These are phyloP conservation scores for Trichoderma sp. DNA, from an alignment of 2,329 filamentous ascomycete species.

Conservation along the genomic window DNA sequence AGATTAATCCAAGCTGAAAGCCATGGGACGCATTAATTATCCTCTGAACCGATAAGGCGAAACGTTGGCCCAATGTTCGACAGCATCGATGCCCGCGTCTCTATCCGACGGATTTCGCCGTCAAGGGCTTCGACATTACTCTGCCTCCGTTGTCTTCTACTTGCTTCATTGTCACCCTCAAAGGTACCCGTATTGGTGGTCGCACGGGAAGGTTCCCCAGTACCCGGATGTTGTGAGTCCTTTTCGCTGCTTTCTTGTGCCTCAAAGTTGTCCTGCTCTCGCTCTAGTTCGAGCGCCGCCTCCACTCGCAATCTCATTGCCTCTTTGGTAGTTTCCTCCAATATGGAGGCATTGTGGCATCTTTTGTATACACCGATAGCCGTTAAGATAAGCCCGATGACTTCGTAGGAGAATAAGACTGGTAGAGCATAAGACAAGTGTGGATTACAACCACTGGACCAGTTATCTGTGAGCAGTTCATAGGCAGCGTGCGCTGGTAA, in stretches of 20 bases:
- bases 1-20: background rate
- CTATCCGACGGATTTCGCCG: slow-evolving; percentile 20
- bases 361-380: slow-evolving; percentile 24
- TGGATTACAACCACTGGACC: slow-evolving; percentile 28
- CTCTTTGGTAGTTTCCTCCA: slow-evolving; percentile 24
- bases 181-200: background rate
- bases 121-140: slow-evolving; percentile 9
- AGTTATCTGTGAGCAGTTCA: slow-evolving; percentile 25
- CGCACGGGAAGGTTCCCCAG: background rate
- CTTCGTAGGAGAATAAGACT: slow-evolving; percentile 27
- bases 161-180: background rate
- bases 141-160: background rate
- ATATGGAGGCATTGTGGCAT: slow-evolving; percentile 22
- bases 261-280: background rate
- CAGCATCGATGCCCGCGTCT: slow-evolving; percentile 19
- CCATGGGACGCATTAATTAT: background rate
- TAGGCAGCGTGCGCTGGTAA: slow-evolving; percentile 27
- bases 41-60: slow-evolving; percentile 17
- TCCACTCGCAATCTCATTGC: slow-evolving; percentile 22
- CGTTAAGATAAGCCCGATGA: slow-evolving; percentile 21
- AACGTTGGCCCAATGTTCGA: slow-evolving; percentile 20
- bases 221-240: background rate
- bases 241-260: background rate
- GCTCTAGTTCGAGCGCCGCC: slow-evolving; percentile 18
- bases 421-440: slow-evolving; percentile 26